These are phyloP conservation scores for Bathelium albidoporum DNA, from an alignment of 495 filamentous ascomycete genomes.

Conservation along the genomic window DNA sequence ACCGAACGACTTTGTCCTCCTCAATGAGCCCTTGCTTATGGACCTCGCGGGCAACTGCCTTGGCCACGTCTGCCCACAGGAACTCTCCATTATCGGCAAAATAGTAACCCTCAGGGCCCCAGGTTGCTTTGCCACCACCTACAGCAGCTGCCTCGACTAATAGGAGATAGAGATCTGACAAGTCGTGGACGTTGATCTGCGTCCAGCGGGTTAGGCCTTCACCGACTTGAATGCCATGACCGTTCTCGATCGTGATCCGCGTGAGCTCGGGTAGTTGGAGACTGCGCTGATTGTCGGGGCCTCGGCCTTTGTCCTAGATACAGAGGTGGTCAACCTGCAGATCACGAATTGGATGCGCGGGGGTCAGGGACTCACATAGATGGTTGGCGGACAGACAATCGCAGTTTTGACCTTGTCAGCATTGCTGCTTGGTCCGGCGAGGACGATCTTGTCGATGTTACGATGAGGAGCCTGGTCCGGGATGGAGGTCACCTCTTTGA, in stretches of 20 bases:
- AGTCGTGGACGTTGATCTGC: slow-evolving; percentile 62
- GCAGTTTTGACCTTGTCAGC: slow-evolving; percentile 50
- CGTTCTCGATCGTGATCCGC: slow-evolving; percentile 46
- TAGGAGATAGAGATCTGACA: slow-evolving; percentile 52
- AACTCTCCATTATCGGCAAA: slow-evolving; percentile 59
- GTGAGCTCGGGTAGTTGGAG: slow-evolving; percentile 53
- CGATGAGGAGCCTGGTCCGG: slow-evolving; percentile 48
- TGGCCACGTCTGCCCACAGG: slow-evolving; percentile 44
- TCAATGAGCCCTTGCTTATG: slow-evolving; percentile 54
- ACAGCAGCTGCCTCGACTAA: slow-evolving; percentile 55
- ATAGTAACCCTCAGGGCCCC: slow-evolving; percentile 63
- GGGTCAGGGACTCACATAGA: slow-evolving; percentile 40
- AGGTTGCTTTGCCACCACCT: slow-evolving; percentile 54
- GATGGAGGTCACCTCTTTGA: slow-evolving; percentile 46
- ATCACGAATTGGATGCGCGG: not conserved
- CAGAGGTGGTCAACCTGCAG: not conserved
- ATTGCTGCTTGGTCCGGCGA: slow-evolving; percentile 34
- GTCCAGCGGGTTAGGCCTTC: slow-evolving; percentile 62
- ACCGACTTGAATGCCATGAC: slow-evolving; percentile 53
- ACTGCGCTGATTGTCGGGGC: slow-evolving; percentile 57
- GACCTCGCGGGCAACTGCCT: slow-evolving; percentile 49
- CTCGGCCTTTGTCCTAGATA: slow-evolving; percentile 49
- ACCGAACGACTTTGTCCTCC: slow-evolving; percentile 39
- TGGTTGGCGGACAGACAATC: slow-evolving; percentile 67
- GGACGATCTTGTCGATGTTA: slow-evolving; percentile 51